These are phyloP conservation scores for Neocucurbitaria cava DNA, from an alignment of 2,329 filamentous ascomycete genomes.

Conservation along the genomic window DNA sequence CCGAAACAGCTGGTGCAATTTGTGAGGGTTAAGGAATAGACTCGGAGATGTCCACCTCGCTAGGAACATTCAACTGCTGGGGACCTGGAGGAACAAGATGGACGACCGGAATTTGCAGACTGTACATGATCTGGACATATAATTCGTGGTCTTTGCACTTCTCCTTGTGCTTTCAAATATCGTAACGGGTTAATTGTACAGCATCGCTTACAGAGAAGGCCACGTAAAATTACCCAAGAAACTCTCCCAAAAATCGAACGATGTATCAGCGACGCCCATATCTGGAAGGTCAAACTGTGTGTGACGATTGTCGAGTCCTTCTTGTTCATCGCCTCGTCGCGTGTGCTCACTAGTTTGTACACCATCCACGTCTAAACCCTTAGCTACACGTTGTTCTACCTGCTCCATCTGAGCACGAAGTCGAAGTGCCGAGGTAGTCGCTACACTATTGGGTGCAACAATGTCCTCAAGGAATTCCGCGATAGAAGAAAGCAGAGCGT, in stretches of 20 bases:
- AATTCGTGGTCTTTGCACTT: too few relatives aligned
- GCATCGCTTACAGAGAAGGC: neutral
- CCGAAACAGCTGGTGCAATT: slow-evolving; percentile 24
- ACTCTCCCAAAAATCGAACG: neutral
- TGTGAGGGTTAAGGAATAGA: slow-evolving; percentile 5
- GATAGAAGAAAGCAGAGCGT: neutral
- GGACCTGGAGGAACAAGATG: too few relatives aligned
- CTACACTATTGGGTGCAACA: neutral
- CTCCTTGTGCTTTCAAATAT: neutral
- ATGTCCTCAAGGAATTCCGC: neutral
- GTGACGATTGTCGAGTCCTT: neutral
- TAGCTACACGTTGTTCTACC: neutral
- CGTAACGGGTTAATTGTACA: neutral
- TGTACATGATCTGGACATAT: too few relatives aligned
- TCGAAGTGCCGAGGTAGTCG: neutral
- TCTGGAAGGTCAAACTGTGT: neutral
- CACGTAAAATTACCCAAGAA: neutral
- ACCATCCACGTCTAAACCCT: neutral
- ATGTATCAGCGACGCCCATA: neutral
- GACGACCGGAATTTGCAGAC: too few relatives aligned
- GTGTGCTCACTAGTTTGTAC: neutral
- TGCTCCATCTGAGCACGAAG: neutral
- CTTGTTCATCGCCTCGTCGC: neutral
- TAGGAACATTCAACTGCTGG: too few relatives aligned
- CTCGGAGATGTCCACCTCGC: neutral